These are phyloP conservation scores for Microbotryum intermedium DNA, from an alignment of 1,284 basidiomycete genomes.

Conservation along the genomic window DNA sequence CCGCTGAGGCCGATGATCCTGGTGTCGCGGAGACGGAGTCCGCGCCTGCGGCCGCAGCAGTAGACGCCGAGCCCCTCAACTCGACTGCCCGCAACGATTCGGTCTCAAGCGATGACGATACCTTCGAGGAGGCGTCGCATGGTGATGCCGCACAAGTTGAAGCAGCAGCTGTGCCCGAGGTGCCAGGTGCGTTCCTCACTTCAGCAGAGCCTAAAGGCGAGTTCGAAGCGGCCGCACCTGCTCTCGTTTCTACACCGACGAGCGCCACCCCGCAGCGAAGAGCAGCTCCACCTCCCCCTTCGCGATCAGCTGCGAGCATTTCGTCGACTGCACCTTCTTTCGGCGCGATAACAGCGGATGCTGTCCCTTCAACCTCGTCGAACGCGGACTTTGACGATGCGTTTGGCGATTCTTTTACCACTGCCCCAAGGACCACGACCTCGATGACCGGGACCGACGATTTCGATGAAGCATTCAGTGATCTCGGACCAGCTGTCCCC, in stretches of 20 bases:
- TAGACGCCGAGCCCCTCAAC: no score
- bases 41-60: neutral
- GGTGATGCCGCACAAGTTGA: neutral
- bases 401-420: slow-evolving; percentile 27
- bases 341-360: neutral
- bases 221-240: neutral
- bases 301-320: neutral
- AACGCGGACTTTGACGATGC: slow-evolving; percentile 17
- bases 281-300: slow-evolving; percentile 13
- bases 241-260: neutral
- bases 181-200: neutral
- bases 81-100: no score
- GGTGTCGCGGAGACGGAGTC: neutral
- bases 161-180: neutral
- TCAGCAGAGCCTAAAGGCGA: neutral
- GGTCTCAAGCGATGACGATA: neutral
- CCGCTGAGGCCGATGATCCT: neutral
- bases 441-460: slow-evolving; percentile 11
- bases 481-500: neutral
- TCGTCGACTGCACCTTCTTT: neutral
- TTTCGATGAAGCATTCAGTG: slow-evolving; percentile 22
- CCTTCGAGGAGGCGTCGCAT: slow-evolving; percentile 3
- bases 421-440: neutral
- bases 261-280: neutral
- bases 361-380: slow-evolving; percentile 3